phyloP scores from a whole-genome alignment of 1,284 basidiomycete species.

The Golubevia pallescens region DNA sequence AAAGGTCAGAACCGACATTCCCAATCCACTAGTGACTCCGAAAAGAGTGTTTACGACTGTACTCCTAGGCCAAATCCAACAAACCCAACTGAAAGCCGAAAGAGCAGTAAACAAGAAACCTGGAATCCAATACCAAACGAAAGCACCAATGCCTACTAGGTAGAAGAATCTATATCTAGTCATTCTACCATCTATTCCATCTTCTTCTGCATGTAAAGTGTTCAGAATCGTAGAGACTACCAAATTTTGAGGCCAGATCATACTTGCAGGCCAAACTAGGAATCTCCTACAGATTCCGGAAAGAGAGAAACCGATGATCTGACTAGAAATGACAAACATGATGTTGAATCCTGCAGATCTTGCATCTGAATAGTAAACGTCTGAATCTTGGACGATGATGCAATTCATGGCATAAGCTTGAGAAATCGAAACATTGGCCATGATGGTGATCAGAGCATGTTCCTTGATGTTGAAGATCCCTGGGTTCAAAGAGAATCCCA shows the following conservation, averaged over 20 bases:
- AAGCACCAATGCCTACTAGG: constrained; percentile 43
- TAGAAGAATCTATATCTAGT: constrained; percentile 30
- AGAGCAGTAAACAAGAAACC: constrained; percentile 45
- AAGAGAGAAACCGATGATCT: constrained; percentile 47
- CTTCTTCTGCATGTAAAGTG: constrained; percentile 60
- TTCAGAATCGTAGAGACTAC: constrained; percentile 53
- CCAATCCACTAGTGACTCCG: constrained; percentile 4
- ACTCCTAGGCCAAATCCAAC: constrained; percentile 48
- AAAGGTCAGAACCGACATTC: constrained; percentile 6
- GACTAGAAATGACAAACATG: constrained; percentile 39
- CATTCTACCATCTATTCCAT: constrained; percentile 42
- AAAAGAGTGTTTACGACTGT: constrained; percentile 4
- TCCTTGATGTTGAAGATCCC: constrained; percentile 64
- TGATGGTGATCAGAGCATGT: constrained; percentile 48
- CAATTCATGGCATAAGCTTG: constrained; percentile 60
- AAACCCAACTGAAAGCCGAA: constrained; percentile 49
- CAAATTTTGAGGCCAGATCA: constrained; percentile 59
- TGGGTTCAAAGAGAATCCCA: constrained; percentile 50
- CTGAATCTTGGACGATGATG: constrained; percentile 59
- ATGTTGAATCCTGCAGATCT: constrained; percentile 23
- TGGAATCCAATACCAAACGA: constrained; percentile 36
- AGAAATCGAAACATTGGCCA: constrained; percentile 49
- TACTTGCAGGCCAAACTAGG: constrained; percentile 54
- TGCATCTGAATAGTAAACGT: constrained; percentile 31
- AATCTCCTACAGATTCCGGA: constrained; percentile 42